Base-by-base conservation (phyloP, 768 basidiomycete species). In the Collybia sp. region DNA sequence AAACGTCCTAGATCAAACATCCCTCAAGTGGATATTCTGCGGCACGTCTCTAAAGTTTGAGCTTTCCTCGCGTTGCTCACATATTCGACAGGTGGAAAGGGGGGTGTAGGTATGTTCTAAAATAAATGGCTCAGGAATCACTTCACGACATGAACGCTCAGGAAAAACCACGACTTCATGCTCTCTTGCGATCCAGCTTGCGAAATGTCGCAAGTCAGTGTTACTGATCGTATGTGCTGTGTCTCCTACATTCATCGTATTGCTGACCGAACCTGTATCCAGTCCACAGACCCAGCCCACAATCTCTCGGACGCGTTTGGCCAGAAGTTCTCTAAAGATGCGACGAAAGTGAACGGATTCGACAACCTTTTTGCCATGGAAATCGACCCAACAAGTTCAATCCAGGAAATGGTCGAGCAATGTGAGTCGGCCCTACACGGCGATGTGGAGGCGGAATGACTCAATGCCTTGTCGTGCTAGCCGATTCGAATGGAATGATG, bases 251-350 rank as follows among this genome's bases (percentile, higher is more conserved):
- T 17, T 11, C 47, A 16, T 10, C 1, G 33, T 25, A 37, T 42
- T 13, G 19, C 36, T 49, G 40, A 45, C 31, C 42, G 12, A 11
- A 17, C 38, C 11, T 19, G 12, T 5, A 15, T 38, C 10, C 46
- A 96, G 93, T 97, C 95, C 6, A 99, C 96, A 6, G 96, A 99
- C 68, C 96, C 96, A n/a, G 96, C 96, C 32, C 96, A 99, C 74
- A 99, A 99, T 67, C 72, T 99, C 35, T 97, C 94, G 9, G 95
- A 99, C 67, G 93, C 96, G 12, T 98, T 98, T 64, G 90, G 92
- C 16, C 96, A 99, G 62, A 98, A 99, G 71, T 99, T 99, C 70
- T 92, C 90, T 49, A 98, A 98, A 61, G 96, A 99, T 63, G 96
- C 96, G 30, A 98, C 93, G 6, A 90, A 89, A 67, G 96, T 98